Evolutionary conservation across 2,329 filamentous ascomycete genomes (phyloP).

Genomic region (Exophiala calicioides): DNA sequence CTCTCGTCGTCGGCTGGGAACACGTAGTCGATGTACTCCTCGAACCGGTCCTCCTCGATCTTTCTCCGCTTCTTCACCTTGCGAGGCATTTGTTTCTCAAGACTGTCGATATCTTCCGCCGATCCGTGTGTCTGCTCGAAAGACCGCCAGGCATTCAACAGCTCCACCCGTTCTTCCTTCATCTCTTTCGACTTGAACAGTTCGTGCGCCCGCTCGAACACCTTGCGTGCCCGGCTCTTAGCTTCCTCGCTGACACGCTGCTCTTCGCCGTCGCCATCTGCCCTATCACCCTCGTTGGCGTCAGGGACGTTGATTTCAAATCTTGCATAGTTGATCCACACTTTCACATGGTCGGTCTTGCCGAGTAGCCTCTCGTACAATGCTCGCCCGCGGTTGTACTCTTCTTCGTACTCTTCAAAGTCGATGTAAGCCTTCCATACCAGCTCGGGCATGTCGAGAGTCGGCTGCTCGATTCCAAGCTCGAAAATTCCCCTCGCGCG

Average conservation of each 20-base stretch:
- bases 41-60: slow-evolving; percentile 88
- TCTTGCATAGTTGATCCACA: slow-evolving; percentile 98
- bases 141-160: slow-evolving; percentile 88
- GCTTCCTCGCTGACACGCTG: slow-evolving; percentile 74
- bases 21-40: slow-evolving; percentile 96
- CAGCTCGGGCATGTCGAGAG: slow-evolving; percentile 94
- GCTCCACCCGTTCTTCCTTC: slow-evolving; percentile 87
- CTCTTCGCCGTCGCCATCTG: slow-evolving; percentile 60
- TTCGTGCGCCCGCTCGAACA: slow-evolving; percentile 85
- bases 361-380: slow-evolving; percentile 88
- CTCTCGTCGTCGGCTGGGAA: slow-evolving; percentile 95
- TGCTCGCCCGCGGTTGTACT: slow-evolving; percentile 77
- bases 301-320: slow-evolving; percentile 96
- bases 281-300: slow-evolving; percentile 63
- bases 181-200: slow-evolving; percentile 85
- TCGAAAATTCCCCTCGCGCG: slow-evolving; percentile 90
- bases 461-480: slow-evolving; percentile 76
- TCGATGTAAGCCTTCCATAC: slow-evolving; percentile 99
- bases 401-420: slow-evolving; percentile 93
- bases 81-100: slow-evolving; percentile 91
- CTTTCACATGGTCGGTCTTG: slow-evolving; percentile 98
- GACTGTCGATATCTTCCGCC: slow-evolving; percentile 71
- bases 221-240: slow-evolving; percentile 74
- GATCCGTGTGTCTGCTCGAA: slow-evolving; percentile 87
- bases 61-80: slow-evolving; percentile 83